Evolutionary conservation across 495 filamentous ascomycete genomes (phyloP).

Genomic region (Venustampulla echinocandica): DNA sequence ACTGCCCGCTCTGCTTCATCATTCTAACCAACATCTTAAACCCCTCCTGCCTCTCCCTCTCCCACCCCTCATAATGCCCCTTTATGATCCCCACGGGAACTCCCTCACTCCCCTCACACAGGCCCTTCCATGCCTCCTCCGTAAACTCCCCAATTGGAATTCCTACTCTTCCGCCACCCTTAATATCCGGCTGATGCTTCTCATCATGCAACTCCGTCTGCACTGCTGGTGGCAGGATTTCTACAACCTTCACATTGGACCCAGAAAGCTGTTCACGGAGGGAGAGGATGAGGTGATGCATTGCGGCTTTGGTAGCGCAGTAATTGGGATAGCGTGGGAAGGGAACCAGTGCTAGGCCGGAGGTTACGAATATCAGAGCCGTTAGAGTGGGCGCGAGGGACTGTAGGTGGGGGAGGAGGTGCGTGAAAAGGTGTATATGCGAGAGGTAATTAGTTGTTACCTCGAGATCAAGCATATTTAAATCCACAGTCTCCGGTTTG

Average conservation of each 20-base stretch:
- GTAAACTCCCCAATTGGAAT: conserved; percentile 55
- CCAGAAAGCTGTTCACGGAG: conserved; percentile 50
- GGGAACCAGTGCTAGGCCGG: conserved; percentile 47
- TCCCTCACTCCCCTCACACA: conserved; percentile 38
- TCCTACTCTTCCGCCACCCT: conserved; percentile 33
- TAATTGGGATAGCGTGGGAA: conserved; percentile 43
- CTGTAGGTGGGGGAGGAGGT: conserved; percentile 57
- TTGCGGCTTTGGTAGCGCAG: conserved; percentile 50
- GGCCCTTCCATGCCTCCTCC: conserved; percentile 44
- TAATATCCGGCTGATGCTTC: conserved; percentile 36
- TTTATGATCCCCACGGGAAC: conserved; percentile 18
- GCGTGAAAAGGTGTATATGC: conserved; percentile 49
- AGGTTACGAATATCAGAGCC: conserved; percentile 25
- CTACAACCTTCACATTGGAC: conserved; percentile 47
- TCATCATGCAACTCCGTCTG: conserved; percentile 53
- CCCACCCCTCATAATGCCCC: background rate
- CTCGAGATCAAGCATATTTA: conserved; percentile 45
- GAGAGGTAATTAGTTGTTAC: conserved; percentile 61
- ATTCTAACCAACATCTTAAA: background rate
- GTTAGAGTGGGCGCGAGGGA: conserved; percentile 4
- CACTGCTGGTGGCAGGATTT: conserved; percentile 59
- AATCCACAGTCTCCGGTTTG: conserved; percentile 46
- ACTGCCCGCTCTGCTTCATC: background rate
- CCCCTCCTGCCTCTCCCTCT: background rate
- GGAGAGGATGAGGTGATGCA: conserved; percentile 46